Conservation (phyloP, 495 filamentous ascomycete genomes). For the Neurospora sp. region DNA sequence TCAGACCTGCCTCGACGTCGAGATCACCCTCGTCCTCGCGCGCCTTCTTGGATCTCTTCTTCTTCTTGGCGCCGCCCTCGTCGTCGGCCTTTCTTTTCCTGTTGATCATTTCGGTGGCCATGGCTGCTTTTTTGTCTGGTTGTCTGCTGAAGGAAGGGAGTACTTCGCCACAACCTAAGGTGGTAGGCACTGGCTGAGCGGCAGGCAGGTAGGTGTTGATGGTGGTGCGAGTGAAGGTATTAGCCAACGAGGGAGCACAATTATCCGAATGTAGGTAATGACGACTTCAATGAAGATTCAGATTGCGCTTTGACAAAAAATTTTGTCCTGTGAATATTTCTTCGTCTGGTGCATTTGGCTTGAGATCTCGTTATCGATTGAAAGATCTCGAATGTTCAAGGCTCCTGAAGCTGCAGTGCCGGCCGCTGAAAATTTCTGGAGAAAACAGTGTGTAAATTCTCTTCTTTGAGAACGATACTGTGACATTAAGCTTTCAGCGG, state of each 20-base stretch:
- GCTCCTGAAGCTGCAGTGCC: neutral
- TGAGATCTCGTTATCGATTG: neutral
- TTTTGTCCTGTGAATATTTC: neutral
- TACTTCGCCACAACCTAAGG: neutral
- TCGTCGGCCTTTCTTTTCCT: slow-evolving; percentile 33
- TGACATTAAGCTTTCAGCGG: neutral
- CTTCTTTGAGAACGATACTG: neutral
- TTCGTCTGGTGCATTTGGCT: neutral
- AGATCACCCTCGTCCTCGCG: slow-evolving; percentile 47
- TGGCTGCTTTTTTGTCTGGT: neutral
- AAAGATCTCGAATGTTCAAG: neutral
- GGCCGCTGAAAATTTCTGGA: neutral
- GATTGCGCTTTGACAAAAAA: neutral
- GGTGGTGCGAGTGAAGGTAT: neutral
- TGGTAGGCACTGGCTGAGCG: neutral
- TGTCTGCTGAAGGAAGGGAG: neutral
- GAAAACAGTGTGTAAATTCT: neutral
- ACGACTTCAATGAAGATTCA: neutral
- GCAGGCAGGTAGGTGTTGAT: neutral
- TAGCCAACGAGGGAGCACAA: neutral
- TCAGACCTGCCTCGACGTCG: slow-evolving; percentile 56
- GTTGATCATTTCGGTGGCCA: slow-evolving; percentile 12
- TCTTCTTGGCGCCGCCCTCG: slow-evolving; percentile 26
- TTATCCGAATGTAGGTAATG: neutral
- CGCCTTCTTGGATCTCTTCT: slow-evolving; percentile 47